A percentile compares a stretch with the other conserved stretches of the same genome.
Conservation (phyloP, 768 basidiomycete genomes). For the Filobasidium floriforme region DNA sequence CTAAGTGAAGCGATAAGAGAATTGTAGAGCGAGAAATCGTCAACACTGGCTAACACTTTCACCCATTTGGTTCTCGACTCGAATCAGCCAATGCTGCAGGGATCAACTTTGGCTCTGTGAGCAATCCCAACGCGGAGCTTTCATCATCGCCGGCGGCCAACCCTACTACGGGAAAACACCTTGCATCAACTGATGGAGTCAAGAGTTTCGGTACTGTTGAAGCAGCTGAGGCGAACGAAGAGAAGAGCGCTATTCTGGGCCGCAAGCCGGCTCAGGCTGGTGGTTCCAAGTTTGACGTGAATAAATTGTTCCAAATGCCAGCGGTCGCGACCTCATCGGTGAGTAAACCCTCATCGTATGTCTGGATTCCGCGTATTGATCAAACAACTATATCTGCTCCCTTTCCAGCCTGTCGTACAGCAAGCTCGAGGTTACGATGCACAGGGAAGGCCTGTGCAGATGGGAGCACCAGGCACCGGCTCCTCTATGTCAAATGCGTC, state of each 20-base stretch:
- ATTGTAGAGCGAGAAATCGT: background rate
- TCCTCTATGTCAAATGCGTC: background rate
- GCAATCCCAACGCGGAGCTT: constrained; percentile 66
- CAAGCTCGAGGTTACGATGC: constrained; percentile 21
- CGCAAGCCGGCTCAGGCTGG: constrained; percentile 22
- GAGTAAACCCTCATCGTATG: background rate
- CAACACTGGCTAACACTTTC: background rate
- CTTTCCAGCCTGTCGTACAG: constrained; percentile 37
- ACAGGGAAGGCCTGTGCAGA: constrained; percentile 17
- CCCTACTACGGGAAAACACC: constrained; percentile 50
- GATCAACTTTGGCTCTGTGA: constrained; percentile 85
- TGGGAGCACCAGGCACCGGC: background rate
- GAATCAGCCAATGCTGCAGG: constrained; percentile 9
- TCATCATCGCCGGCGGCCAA: constrained; percentile 73
- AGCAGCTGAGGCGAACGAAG: constrained; percentile 45
- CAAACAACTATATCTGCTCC: constrained; percentile 35
- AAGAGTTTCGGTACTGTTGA: constrained; percentile 76
- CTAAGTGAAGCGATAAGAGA: too few species aligned
- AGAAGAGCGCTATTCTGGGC: constrained; percentile 1
- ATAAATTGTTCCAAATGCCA: constrained; percentile 48
- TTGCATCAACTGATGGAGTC: constrained; percentile 63
- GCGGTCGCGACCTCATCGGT: background rate
- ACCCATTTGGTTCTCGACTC: background rate
- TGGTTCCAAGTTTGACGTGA: constrained; percentile 46
- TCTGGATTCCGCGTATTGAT: constrained; percentile 34